Evolutionary conservation across 2,329 filamentous ascomycete genomes (phyloP).

Genomic region (Exophiala xenobiotica): DNA sequence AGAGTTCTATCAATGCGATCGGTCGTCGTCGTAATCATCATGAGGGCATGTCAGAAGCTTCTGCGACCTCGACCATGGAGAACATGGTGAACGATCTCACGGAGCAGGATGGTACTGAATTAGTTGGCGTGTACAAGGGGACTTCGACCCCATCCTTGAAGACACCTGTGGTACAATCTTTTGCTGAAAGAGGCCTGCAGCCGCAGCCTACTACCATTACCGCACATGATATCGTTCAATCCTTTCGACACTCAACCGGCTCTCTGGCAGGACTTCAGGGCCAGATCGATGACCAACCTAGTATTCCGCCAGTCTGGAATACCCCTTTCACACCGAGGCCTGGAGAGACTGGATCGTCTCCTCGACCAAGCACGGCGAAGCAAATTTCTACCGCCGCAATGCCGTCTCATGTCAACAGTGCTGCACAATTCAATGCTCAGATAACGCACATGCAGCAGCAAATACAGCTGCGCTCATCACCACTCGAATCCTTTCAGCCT

Average conservation of each 20-base stretch:
- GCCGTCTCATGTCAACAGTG: constrained; percentile 5
- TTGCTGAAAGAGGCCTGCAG: constrained; percentile 3
- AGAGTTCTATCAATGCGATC: constrained; percentile 8
- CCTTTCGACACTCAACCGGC: constrained; percentile 21
- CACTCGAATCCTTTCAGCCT: constrained; percentile 12
- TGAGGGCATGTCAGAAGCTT: constrained; percentile 24
- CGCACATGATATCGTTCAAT: constrained; percentile 23
- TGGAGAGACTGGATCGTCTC: constrained; percentile 42
- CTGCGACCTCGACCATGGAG: constrained; percentile 46
- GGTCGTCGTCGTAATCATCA: constrained; percentile 6
- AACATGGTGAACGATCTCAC: constrained; percentile 61
- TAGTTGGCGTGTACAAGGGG: background rate
- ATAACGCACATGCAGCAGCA: constrained; percentile 14
- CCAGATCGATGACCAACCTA: constrained; percentile 17
- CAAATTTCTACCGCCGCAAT: background rate
- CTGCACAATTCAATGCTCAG: constrained; percentile 14
- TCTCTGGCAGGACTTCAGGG: constrained; percentile 11
- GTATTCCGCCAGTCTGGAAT: constrained; percentile 46
- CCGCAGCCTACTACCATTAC: constrained; percentile 10
- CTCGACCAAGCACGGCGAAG: constrained; percentile 34
- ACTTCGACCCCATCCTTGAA: background rate
- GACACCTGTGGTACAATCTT: constrained; percentile 6
- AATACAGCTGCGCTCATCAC: constrained; percentile 24
- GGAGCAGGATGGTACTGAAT: constrained; percentile 40
- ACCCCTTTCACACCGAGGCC: constrained; percentile 46